Conservation (phyloP, 192 early-diverging fungal species). For the Backusella westeae region DNA sequence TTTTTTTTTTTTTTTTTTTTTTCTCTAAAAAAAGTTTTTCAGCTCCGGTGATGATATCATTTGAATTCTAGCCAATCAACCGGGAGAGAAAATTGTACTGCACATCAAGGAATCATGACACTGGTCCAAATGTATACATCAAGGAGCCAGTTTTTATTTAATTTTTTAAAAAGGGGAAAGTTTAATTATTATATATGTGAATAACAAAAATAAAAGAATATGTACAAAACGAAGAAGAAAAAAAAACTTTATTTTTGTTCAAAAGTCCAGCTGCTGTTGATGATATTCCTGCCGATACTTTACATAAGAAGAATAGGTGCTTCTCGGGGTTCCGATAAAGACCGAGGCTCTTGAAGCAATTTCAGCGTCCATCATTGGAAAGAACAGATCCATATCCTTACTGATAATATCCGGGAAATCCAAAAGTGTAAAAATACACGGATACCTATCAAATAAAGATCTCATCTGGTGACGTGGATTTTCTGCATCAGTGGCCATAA, state of each 20-base stretch:
- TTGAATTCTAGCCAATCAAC: background rate
- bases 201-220: background rate
- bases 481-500: slow-evolving; percentile 47
- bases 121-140: background rate
- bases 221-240: background rate
- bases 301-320: slow-evolving; percentile 44
- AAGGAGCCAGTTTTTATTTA: background rate
- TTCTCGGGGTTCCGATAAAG: slow-evolving; percentile 49
- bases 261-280: background rate
- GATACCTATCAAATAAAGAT: slow-evolving; percentile 2
- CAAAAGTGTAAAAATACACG: background rate
- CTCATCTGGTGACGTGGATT: slow-evolving; percentile 27
- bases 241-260: background rate
- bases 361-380: slow-evolving; percentile 53
- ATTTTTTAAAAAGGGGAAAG: background rate
- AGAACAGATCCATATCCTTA: slow-evolving; percentile 10
- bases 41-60: background rate
- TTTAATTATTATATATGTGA: background rate
- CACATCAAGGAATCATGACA: background rate
- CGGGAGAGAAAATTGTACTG: background rate
- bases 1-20: background rate
- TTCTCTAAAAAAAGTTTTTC: background rate
- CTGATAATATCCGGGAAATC: slow-evolving; percentile 30
- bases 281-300: slow-evolving; percentile 8
- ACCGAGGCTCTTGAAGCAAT: slow-evolving; percentile 41